Conservation (phyloP, 306 rosid species). For the Glycine latifolia region DNA sequence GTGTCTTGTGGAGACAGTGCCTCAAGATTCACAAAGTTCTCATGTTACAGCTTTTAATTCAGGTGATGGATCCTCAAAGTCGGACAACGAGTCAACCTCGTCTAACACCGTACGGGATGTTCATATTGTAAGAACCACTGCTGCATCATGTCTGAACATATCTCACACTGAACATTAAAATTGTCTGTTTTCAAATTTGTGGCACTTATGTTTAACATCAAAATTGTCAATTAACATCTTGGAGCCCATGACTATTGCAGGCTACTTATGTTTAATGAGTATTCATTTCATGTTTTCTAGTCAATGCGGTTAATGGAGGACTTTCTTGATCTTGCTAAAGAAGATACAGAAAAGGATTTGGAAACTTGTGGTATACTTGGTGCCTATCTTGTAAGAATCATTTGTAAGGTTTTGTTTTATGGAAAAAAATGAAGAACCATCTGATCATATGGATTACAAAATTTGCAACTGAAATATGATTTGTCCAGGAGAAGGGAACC, state of each 20-base stretch:
- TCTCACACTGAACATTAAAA: slow-evolving; percentile 6
- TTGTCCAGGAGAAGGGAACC: slow-evolving; percentile 66
- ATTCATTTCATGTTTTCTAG: slow-evolving; percentile 51
- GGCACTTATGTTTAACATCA: neutral
- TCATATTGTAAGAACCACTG: slow-evolving; percentile 72
- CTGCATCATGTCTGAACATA: slow-evolving; percentile 3
- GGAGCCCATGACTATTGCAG: no score
- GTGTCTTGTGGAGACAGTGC: slow-evolving; percentile 54
- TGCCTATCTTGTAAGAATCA: slow-evolving; percentile 74
- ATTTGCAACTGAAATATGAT: slow-evolving; percentile 40
- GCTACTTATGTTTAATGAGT: no score
- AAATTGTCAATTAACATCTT: no score
- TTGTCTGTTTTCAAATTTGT: neutral
- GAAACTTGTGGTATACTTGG: slow-evolving; percentile 92
- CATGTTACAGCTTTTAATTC: slow-evolving; percentile 60
- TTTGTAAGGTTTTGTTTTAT: neutral
- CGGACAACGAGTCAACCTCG: slow-evolving; percentile 51
- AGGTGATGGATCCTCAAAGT: slow-evolving; percentile 53
- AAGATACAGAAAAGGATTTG: slow-evolving; percentile 73
- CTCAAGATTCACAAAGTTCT: slow-evolving; percentile 62
- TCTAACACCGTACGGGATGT: slow-evolving; percentile 63
- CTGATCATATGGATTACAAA: slow-evolving; percentile 5
- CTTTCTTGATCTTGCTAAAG: slow-evolving; percentile 75
- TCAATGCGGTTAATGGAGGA: slow-evolving; percentile 74
- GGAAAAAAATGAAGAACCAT: slow-evolving; percentile 16